Evolutionary conservation across 2,329 filamentous ascomycete genomes (phyloP), one percentile per base, ranked within the genome.

Genomic region (Ceratocystis variospora): DNA sequence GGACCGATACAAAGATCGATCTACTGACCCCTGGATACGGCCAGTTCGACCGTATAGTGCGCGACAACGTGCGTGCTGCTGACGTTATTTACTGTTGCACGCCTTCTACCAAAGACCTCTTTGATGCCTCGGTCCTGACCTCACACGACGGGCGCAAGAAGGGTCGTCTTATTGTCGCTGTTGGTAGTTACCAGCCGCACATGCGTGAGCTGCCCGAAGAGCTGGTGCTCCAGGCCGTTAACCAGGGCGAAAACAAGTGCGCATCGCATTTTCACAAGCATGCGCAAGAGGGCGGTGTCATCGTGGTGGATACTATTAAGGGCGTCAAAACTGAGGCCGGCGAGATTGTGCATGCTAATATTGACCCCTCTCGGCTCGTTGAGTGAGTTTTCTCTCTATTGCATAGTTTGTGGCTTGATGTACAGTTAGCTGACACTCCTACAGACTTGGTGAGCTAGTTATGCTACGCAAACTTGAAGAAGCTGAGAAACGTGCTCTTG

Each of bases 81-180:
- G 89, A 94, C 71, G 87, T 89, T 8, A 88, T 97, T 46, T 94
- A 96, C 76, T 93, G 90, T 76, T 96, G 90, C 70, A 96, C 91
- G 1, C 90, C 92, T 0, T 87, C 86, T 0, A 82, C 80, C 0
- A 78, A 82, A 44, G 88, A 89, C 0, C 77, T 96, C 0, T 97
- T 96, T 72, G 88, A 92, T 63, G 79, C 78, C 8, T 74, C 80
- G 10, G 85, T 89, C 68, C 79, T 96, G 63, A 95, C 89, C 0
- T 87, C 81, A 66, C 80, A 82, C 5, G 86, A 89, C 70, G 88
- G 85, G 0, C 76, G 87, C 37, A 83, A 81, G 70, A 89, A 89
- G 73, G 87, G 87, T 1, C 76, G 88, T 31, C 80, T 92, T 70
- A 83, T 93, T 63, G 81, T 88, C 1, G 87, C 87, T 0, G 83